Conservation (phyloP, 768 basidiomycete genomes). For the Xerocomellus chrysenteron region DNA sequence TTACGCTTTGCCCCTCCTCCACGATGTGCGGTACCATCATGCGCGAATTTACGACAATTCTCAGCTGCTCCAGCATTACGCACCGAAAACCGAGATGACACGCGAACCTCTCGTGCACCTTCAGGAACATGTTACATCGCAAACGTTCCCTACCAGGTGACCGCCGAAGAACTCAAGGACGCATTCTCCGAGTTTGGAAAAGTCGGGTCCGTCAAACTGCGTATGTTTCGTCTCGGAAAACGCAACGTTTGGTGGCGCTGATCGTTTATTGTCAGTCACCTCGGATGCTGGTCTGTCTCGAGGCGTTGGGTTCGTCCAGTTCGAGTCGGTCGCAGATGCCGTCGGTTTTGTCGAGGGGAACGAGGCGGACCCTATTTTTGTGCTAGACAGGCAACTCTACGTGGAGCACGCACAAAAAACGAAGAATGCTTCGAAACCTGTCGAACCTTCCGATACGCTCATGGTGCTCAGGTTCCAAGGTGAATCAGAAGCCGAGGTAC, state of each 20-base stretch:
- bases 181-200: slow-evolving; percentile 46
- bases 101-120: slow-evolving; percentile 21
- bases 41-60: slow-evolving; percentile 14
- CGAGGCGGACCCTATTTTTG: slow-evolving; percentile 45
- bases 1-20: slow-evolving; percentile 6
- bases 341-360: slow-evolving; percentile 35
- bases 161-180: slow-evolving; percentile 40
- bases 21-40: neutral
- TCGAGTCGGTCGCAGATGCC: slow-evolving; percentile 37
- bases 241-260: neutral
- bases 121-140: slow-evolving; percentile 44
- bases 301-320: slow-evolving; percentile 50
- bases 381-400: slow-evolving; percentile 45
- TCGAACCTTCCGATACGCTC: slow-evolving; percentile 32
- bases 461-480: slow-evolving; percentile 27
- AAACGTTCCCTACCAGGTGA: slow-evolving; percentile 52
- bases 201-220: slow-evolving; percentile 37
- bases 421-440: neutral
- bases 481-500: slow-evolving; percentile 26
- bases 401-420: slow-evolving; percentile 38
- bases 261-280: slow-evolving; percentile 12
- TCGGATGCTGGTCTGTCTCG: slow-evolving; percentile 36
- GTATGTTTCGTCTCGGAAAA: slow-evolving; percentile 33
- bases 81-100: neutral
- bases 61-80: slow-evolving; percentile 16